These are phyloP conservation scores for Chaetoscypha palmicola DNA, from an alignment of 2,329 filamentous ascomycete species.

Conservation along the genomic window DNA sequence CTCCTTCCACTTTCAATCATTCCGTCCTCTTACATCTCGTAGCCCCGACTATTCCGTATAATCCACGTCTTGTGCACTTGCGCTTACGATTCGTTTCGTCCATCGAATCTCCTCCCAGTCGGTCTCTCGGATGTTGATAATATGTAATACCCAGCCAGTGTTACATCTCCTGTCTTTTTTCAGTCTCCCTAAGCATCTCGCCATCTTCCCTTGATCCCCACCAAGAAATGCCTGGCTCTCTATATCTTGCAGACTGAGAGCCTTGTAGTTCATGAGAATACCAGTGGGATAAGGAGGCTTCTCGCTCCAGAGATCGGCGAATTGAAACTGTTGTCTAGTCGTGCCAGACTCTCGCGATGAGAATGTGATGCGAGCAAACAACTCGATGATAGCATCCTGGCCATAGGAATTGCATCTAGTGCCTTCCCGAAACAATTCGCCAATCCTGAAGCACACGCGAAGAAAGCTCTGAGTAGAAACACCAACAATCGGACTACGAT, in stretches of 20 bases:
- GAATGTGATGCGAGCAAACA: constrained; percentile 54
- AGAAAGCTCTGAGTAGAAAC: constrained; percentile 41
- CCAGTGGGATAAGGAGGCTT: constrained; percentile 47
- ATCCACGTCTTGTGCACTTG: constrained; percentile 14
- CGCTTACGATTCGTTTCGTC: constrained; percentile 39
- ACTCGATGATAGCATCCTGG: constrained; percentile 51
- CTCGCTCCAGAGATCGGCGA: constrained; percentile 55
- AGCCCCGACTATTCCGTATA: constrained; percentile 1
- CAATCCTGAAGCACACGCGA: constrained; percentile 57
- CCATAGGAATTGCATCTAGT: constrained; percentile 37
- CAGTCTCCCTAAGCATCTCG: constrained; percentile 42
- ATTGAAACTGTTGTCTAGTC: constrained; percentile 54
- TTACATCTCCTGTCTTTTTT: constrained; percentile 36
- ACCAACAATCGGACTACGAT: constrained; percentile 48
- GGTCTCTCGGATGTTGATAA: constrained; percentile 45
- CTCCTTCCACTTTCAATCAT: too few relatives aligned
- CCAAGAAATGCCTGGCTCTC: constrained; percentile 39
- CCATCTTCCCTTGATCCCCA: constrained; percentile 32
- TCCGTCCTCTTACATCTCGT: too few relatives aligned
- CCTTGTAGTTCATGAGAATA: constrained; percentile 40
- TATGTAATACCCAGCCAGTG: constrained; percentile 33
- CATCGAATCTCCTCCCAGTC: constrained; percentile 47
- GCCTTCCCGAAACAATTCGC: constrained; percentile 49
- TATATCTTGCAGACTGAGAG: constrained; percentile 38
- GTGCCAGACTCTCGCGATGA: constrained; percentile 46